These are phyloP conservation scores for Talaromyces sp. DNA, from an alignment of 2,329 filamentous ascomycete genomes.

Conservation along the genomic window DNA sequence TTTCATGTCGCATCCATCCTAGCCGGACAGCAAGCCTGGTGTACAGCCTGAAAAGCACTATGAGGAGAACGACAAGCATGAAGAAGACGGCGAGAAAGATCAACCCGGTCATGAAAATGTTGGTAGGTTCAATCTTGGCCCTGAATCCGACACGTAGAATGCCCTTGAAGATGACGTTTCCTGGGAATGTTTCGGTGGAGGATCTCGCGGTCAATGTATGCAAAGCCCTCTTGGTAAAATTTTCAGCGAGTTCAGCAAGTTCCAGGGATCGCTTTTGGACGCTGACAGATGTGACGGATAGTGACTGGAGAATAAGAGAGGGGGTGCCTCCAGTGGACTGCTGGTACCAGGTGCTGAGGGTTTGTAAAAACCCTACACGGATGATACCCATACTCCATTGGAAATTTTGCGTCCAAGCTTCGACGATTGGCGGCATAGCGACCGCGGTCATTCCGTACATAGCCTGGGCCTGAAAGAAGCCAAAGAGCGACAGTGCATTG, in stretches of 20 bases:
- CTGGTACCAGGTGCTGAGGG: constrained; percentile 92
- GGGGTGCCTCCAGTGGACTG: constrained; percentile 84
- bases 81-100: constrained; percentile 86
- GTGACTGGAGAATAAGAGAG: constrained; percentile 71
- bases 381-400: constrained; percentile 99
- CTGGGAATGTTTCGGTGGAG: constrained; percentile 46
- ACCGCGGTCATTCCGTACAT: constrained; percentile 86
- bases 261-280: constrained; percentile 64
- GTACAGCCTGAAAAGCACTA: constrained; percentile 73
- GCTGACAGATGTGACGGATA: constrained; percentile 72
- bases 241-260: constrained; percentile 11
- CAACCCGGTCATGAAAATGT: constrained; percentile 88
- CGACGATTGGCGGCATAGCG: constrained; percentile 77
- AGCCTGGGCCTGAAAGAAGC: constrained; percentile 91
- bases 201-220: constrained; percentile 53
- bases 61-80: constrained; percentile 65
- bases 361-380: constrained; percentile 75
- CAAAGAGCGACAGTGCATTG: constrained; percentile 88
- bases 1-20: constrained; percentile 74
- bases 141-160: constrained; percentile 88
- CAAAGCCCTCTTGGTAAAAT: constrained; percentile 19
- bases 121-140: constrained; percentile 79
- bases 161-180: constrained; percentile 60
- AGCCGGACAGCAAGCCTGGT: constrained; percentile 72
- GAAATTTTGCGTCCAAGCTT: constrained; percentile 95